Evolutionary conservation across 495 filamentous ascomycete species (phyloP).

Genomic region (Lasiosphaeria hispida): DNA sequence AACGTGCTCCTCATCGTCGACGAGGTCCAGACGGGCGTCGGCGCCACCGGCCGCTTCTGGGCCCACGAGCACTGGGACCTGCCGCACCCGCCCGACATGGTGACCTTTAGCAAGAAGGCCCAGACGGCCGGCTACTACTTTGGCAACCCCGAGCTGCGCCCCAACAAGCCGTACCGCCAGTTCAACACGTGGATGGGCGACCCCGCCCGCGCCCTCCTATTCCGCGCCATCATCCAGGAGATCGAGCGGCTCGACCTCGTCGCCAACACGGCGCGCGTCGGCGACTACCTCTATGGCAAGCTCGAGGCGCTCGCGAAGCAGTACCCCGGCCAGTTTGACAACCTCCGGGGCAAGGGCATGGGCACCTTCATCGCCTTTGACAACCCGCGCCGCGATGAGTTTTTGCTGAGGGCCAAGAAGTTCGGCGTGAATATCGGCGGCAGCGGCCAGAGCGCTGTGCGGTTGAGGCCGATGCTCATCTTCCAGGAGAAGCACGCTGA

Average conservation of each 20-base stretch:
- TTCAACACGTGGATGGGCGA: conserved; percentile 99
- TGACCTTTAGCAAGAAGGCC: conserved; percentile 98
- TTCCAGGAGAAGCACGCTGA: conserved; percentile 91
- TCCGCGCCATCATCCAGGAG: conserved; percentile 88
- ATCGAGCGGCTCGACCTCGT: conserved; percentile 80
- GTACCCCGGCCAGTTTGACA: conserved; percentile 82
- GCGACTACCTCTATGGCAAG: conserved; percentile 76
- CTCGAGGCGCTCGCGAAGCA: conserved; percentile 66
- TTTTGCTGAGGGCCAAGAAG: conserved; percentile 76
- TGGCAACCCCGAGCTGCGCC: conserved; percentile 80
- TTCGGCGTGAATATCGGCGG: conserved; percentile 94
- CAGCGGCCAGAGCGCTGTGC: conserved; percentile 72
- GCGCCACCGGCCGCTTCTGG: conserved; percentile 97
- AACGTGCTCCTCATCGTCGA: conserved; percentile 93
- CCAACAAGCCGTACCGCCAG: conserved; percentile 98
- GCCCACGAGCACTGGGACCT: conserved; percentile 98
- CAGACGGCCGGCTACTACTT: conserved; percentile 98
- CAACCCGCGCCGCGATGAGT: conserved; percentile 77
- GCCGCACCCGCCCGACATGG: conserved; percentile 85
- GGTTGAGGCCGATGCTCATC: conserved; percentile 91
- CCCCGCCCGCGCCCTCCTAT: conserved; percentile 83
- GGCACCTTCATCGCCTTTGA: conserved; percentile 99
- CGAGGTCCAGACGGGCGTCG: conserved; percentile 97
- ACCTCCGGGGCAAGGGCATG: conserved; percentile 89
- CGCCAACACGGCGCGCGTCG: conserved; percentile 72